phyloP scores from a whole-genome alignment of 1,139 yeast genomes.

The Pichia sp. region DNA sequence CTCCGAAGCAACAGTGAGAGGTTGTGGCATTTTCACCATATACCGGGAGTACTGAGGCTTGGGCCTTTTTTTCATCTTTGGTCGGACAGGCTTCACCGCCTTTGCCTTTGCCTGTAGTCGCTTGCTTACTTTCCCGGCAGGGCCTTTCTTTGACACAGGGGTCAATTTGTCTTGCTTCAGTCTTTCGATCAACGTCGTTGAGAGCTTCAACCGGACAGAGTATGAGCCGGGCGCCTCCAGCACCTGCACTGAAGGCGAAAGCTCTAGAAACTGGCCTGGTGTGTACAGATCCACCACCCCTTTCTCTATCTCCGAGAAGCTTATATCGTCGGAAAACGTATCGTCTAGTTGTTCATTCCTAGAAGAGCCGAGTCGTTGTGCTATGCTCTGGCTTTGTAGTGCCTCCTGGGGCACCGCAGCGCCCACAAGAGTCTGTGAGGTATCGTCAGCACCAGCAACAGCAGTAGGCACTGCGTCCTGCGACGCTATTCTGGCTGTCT shows the following conservation, averaged over 20 bases:
- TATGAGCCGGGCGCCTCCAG: neutral
- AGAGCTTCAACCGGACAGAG: neutral
- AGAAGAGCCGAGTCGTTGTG: neutral
- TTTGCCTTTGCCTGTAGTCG: constrained; percentile 1
- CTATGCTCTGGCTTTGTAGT: neutral
- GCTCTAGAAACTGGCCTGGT: neutral
- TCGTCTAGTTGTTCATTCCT: neutral
- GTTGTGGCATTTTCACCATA: constrained; percentile 6
- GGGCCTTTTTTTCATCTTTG: constrained; percentile 2
- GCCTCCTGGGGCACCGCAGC: neutral
- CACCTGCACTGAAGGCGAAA: neutral
- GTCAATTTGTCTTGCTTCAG: neutral
- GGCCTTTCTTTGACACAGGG: neutral
- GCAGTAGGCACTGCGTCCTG: neutral
- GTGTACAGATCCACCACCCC: neutral
- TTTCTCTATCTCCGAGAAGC: constrained; percentile 8
- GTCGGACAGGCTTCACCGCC: neutral
- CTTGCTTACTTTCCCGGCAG: neutral
- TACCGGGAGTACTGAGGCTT: constrained; percentile 10
- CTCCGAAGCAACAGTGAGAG: neutral
- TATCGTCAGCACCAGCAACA: neutral
- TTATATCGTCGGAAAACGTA: constrained; percentile 12
- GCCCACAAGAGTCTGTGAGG: neutral
- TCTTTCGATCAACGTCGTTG: neutral
- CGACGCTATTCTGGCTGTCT: neutral